Percentiles rank a stretch among this genome's conserved stretches.
These are phyloP conservation scores for Tylopilus vinaceipallidus DNA, from an alignment of 768 basidiomycete species.

Conservation along the genomic window DNA sequence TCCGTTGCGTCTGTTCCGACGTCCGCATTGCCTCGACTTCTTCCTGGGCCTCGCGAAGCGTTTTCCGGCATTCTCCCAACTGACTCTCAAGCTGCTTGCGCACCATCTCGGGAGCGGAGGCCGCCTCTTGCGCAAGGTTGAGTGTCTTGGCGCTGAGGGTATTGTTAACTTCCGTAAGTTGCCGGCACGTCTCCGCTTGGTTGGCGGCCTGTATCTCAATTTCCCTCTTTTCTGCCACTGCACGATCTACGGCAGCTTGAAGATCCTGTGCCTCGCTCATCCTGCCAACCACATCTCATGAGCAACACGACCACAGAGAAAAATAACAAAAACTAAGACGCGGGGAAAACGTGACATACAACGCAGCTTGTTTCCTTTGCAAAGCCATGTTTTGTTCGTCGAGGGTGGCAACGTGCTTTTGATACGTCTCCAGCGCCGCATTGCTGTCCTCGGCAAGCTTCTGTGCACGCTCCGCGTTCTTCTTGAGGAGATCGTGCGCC, in stretches of 20 bases:
- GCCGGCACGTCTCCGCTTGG: slow-evolving; percentile 69
- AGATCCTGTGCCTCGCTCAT: slow-evolving; percentile 65
- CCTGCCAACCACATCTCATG: slow-evolving; percentile 34
- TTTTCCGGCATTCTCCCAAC: slow-evolving; percentile 56
- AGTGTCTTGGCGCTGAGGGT: slow-evolving; percentile 70
- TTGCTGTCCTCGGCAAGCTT: slow-evolving; percentile 85
- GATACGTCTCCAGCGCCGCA: slow-evolving; percentile 80
- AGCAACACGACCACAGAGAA: not conserved
- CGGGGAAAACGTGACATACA: slow-evolving; percentile 44
- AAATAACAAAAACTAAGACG: not conserved
- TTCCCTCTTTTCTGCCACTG: slow-evolving; percentile 60
- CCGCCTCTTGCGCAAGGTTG: slow-evolving; percentile 40
- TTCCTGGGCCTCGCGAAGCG: slow-evolving; percentile 61
- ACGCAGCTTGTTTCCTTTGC: slow-evolving; percentile 47
- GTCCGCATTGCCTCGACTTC: slow-evolving; percentile 66
- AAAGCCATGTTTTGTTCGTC: slow-evolving; percentile 69
- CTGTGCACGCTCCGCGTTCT: slow-evolving; percentile 88
- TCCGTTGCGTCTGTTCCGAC: slow-evolving; percentile 78
- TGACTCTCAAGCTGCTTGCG: slow-evolving; percentile 64
- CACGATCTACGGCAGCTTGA: slow-evolving; percentile 58
- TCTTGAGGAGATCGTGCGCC: slow-evolving; percentile 88
- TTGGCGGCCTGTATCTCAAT: slow-evolving; percentile 67
- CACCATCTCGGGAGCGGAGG: slow-evolving; percentile 40
- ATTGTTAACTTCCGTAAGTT: slow-evolving; percentile 79
- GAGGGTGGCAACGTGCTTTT: slow-evolving; percentile 78